A percentile compares a stretch with the other conserved stretches of the same genome.
These are phyloP conservation scores for Apiospora kogelbergensis DNA, from an alignment of 2,329 filamentous ascomycete species.

Conservation along the genomic window DNA sequence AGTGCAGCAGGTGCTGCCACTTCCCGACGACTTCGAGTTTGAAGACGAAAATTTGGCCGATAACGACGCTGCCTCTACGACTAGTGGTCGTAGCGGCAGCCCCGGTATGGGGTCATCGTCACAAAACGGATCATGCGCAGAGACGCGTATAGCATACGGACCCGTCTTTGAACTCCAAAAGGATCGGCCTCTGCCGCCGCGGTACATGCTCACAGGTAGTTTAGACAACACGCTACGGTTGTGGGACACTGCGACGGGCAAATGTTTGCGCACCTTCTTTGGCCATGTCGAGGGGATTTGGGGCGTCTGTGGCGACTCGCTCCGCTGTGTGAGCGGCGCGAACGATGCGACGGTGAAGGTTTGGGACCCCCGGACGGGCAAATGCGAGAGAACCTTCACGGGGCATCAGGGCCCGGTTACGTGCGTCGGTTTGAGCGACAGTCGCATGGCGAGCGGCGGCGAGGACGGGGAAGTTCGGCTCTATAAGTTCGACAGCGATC, in stretches of 20 bases:
- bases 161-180: constrained; percentile 60
- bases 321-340: constrained; percentile 84
- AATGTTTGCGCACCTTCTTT: constrained; percentile 89
- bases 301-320: constrained; percentile 84
- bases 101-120: constrained; percentile 30
- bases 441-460: constrained; percentile 84
- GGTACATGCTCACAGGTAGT: constrained; percentile 90
- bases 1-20: constrained; percentile 84
- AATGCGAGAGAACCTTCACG: constrained; percentile 88
- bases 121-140: constrained; percentile 24
- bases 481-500: constrained; percentile 68
- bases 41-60: constrained; percentile 64
- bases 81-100: constrained; percentile 46
- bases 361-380: constrained; percentile 90
- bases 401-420: constrained; percentile 90
- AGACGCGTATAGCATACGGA: constrained; percentile 58
- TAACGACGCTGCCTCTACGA: constrained; percentile 54
- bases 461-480: constrained; percentile 91
- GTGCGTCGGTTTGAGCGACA: constrained; percentile 88
- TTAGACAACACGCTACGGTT: constrained; percentile 89
- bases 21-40: constrained; percentile 86
- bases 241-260: constrained; percentile 83
- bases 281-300: constrained; percentile 96
- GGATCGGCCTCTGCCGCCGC: constrained; percentile 71
- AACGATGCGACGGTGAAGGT: constrained; percentile 71